Evolutionary conservation across 805 yeast genomes (phyloP), one percentile per base, ranked within the genome.

Genomic region (Saccharomycopsis amapae): DNA sequence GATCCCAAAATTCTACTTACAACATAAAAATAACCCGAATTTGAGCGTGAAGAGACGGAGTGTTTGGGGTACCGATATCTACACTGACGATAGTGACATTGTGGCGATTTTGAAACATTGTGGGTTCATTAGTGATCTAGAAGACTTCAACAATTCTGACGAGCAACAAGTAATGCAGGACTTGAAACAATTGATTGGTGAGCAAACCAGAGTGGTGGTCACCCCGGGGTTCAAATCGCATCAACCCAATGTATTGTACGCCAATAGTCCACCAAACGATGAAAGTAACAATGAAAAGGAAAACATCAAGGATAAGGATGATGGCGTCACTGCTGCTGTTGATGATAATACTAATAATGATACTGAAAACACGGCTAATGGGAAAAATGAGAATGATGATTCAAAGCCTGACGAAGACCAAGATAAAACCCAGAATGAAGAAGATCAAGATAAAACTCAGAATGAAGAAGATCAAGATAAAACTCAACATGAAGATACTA

Each of bases 31-130:
- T 25, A 42, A 43, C 28, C 48, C 48, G 6, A 48, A 48, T 35
- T 30, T 44, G 17, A 38, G 45, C 22, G 20, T 35, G 1, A 23
- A 24, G 28, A 48, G 38, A 24, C 33, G 52, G 36, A 30, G 25
- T 19, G 30, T 88, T 1, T 90, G 97, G 97, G 98, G 98, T 2
- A 75, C 89, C 1, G 95, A 89, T 37, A 69, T 93, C 1, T 93
- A 90, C 62, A 85, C 97, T 0, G 97, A 93, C 62, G 98, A 90
- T 61, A 83, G 95, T 1, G 96, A 90, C 61, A 66, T 89, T 2
- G 70, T 90, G 31, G 70, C 85, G 4, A 82, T 80, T 0, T 64
- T 90, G 42, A 73, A 77, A 51, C 97, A 93, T 56, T 66, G 79
- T 50, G 96, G 96, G 0, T 63, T 81, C 38, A 68, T 80, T 46